Evolutionary conservation across 2,329 filamentous ascomycete genomes (phyloP).

Genomic region (Fusarium tricinctum): DNA sequence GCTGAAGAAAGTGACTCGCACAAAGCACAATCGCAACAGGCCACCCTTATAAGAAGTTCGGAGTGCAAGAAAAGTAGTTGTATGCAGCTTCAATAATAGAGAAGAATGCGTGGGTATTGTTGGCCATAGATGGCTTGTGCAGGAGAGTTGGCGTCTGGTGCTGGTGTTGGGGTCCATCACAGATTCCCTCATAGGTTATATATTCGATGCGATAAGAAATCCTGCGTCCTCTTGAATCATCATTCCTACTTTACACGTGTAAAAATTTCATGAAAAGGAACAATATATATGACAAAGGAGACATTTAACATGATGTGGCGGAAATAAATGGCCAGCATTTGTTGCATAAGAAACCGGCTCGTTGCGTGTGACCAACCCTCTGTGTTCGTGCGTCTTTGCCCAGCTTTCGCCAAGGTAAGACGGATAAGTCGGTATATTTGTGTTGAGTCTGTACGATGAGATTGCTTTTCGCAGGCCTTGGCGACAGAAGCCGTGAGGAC

Average conservation of each 20-base stretch:
- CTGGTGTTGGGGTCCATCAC: no score
- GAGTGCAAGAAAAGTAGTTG: no score
- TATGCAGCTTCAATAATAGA: no score
- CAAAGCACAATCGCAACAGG: not conserved
- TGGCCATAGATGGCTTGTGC: not conserved
- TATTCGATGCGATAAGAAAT: not conserved
- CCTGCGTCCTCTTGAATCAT: not conserved
- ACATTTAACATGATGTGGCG: constrained; percentile 32
- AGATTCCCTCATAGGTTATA: not conserved
- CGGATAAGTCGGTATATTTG: not conserved
- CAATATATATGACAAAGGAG: constrained; percentile 6
- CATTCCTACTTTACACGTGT: not conserved
- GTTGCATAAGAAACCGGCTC: not conserved
- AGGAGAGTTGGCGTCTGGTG: not conserved
- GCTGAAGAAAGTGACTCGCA: not conserved
- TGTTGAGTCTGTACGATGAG: not conserved
- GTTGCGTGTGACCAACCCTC: not conserved
- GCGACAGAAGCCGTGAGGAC: not conserved
- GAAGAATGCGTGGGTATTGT: no score
- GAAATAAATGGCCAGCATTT: not conserved
- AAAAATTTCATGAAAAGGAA: not conserved
- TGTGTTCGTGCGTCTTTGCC: not conserved
- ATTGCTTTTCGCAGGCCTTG: not conserved
- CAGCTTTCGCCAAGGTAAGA: not conserved
- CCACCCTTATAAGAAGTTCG: not conserved